A percentile compares a stretch with the other conserved stretches of the same genome.
Evolutionary conservation across 192 early-diverging fungal species (phyloP).

Genomic region (Rhizophlyctis rosea): DNA sequence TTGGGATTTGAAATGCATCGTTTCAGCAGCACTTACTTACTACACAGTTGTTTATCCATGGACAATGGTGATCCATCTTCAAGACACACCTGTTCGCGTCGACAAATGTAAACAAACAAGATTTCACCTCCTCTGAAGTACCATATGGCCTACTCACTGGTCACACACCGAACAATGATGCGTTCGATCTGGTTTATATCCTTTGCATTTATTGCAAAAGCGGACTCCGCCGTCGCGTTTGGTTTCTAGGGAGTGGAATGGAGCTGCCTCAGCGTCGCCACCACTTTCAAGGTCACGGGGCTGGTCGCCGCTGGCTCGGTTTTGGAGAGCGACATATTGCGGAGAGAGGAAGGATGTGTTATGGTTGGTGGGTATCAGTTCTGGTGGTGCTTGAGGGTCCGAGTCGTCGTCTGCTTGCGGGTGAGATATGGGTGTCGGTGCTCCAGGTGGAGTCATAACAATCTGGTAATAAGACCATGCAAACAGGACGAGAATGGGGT

Average conservation of each 20-base stretch:
- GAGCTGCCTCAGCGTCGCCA: background rate
- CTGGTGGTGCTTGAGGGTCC: background rate
- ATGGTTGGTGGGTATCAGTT: background rate
- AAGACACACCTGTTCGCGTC: conserved; percentile 19
- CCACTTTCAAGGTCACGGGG: background rate
- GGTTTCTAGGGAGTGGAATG: conserved; percentile 32
- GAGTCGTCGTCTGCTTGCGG: background rate
- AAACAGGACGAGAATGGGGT: conserved; percentile 23
- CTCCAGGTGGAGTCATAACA: conserved; percentile 18
- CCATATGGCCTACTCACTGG: conserved; percentile 24
- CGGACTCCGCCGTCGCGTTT: conserved; percentile 39
- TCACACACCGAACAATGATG: conserved; percentile 51
- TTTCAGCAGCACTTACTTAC: conserved; percentile 1
- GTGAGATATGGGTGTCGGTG: background rate
- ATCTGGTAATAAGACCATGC: conserved; percentile 22
- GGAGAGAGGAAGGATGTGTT: background rate
- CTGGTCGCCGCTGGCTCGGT: background rate
- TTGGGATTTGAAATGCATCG: background rate
- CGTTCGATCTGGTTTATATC: conserved; percentile 45
- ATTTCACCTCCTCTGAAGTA: too few relatives aligned
- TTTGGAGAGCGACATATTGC: background rate
- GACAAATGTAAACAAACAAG: background rate
- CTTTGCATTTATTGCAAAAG: conserved; percentile 45
- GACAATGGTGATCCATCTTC: conserved; percentile 52
- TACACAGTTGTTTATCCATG: conserved; percentile 47